Evolutionary conservation across 2,329 filamentous ascomycete species (phyloP).

Genomic region (Pseudogymnoascus sp.): DNA sequence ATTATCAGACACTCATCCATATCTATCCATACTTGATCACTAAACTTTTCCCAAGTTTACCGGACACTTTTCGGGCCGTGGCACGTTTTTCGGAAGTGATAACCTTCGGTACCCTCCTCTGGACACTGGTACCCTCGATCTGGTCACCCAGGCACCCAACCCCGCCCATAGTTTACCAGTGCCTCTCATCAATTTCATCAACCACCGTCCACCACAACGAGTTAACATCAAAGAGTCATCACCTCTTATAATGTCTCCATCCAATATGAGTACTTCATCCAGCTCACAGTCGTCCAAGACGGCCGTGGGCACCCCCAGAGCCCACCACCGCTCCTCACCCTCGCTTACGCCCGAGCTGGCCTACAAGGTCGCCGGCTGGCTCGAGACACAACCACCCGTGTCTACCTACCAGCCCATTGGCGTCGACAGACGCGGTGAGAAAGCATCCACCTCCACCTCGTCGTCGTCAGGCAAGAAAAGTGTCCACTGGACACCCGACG

Average conservation of each 20-base stretch:
- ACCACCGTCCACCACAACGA: slow-evolving; percentile 2
- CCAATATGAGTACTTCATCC: slow-evolving; percentile 11
- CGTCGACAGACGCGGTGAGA: background rate
- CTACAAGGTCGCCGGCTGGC: slow-evolving; percentile 8
- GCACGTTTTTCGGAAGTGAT: slow-evolving; percentile 21
- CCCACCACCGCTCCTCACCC: background rate
- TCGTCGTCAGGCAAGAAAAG: slow-evolving; percentile 13
- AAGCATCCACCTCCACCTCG: background rate
- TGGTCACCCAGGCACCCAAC: slow-evolving; percentile 19
- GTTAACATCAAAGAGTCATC: slow-evolving; percentile 12
- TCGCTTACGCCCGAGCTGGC: background rate
- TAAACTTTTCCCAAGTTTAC: slow-evolving; percentile 21
- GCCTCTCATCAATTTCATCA: background rate
- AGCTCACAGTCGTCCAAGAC: slow-evolving; percentile 11
- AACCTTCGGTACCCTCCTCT: slow-evolving; percentile 9
- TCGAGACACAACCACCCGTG: slow-evolving; percentile 5
- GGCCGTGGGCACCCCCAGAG: background rate
- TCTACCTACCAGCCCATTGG: background rate
- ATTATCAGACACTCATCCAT: slow-evolving; percentile 13
- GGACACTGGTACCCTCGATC: slow-evolving; percentile 26
- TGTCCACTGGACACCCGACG: slow-evolving; percentile 17
- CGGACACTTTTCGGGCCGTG: slow-evolving; percentile 15
- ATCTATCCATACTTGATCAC: slow-evolving; percentile 15
- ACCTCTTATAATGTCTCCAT: slow-evolving; percentile 19
- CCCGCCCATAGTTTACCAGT: slow-evolving; percentile 1